Conservation (phyloP, 192 early-diverging fungal genomes). For the Umbelopsis isabellina region DNA sequence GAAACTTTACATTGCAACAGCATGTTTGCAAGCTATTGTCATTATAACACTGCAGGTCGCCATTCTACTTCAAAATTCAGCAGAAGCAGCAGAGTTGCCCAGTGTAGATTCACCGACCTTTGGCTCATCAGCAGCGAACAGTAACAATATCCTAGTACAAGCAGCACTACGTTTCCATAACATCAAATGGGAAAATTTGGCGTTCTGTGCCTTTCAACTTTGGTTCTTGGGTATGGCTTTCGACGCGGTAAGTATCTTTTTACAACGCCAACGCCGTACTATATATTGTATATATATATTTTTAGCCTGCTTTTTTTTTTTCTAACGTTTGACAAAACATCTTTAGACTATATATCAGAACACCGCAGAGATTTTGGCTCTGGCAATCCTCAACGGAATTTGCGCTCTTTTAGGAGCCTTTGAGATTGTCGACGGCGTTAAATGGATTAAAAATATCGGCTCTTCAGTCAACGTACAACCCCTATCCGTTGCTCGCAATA, state of each 20-base stretch:
- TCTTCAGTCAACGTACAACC: slow-evolving; percentile 11
- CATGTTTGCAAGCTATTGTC: slow-evolving; percentile 35
- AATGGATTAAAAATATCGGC: slow-evolving; percentile 32
- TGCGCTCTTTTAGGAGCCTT: slow-evolving; percentile 39
- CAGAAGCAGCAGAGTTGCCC: slow-evolving; percentile 28
- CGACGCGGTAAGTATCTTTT: slow-evolving; percentile 39
- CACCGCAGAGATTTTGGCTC: slow-evolving; percentile 41
- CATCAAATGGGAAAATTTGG: slow-evolving; percentile 49
- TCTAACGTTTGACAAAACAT: neutral
- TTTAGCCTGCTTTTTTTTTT: neutral
- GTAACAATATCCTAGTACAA: neutral
- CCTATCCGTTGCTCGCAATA: slow-evolving; percentile 34
- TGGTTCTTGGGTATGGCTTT: slow-evolving; percentile 45
- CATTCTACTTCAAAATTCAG: slow-evolving; percentile 36
- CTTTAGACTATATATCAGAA: slow-evolving; percentile 43
- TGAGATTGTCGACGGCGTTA: slow-evolving; percentile 39
- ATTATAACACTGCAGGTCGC: slow-evolving; percentile 32
- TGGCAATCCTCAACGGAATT: slow-evolving; percentile 41
- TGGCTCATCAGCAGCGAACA: neutral
- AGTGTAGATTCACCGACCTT: neutral
- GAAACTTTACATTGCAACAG: slow-evolving; percentile 36
- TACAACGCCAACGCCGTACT: neutral
- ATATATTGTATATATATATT: neutral
- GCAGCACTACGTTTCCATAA: slow-evolving; percentile 35
- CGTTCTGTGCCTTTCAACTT: slow-evolving; percentile 42